These are phyloP conservation scores for Aspergillus fischeri DNA, from an alignment of 2,329 filamentous ascomycete genomes.

Conservation along the genomic window DNA sequence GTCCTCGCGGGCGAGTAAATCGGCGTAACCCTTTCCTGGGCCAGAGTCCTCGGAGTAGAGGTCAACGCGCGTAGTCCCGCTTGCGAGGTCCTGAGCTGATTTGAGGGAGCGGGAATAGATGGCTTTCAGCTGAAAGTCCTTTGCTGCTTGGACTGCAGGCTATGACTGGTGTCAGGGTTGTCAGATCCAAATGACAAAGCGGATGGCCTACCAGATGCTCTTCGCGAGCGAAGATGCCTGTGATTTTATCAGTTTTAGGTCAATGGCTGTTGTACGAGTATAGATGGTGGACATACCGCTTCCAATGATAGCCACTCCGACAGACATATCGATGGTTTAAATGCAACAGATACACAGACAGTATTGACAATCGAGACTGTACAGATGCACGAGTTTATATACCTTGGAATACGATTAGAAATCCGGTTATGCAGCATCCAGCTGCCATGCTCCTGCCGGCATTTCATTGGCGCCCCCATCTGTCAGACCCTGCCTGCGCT, in stretches of 20 bases:
- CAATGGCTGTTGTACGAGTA: not conserved
- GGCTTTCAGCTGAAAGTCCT: slow-evolving; percentile 48
- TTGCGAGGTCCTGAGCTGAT: slow-evolving; percentile 47
- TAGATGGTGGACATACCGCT: slow-evolving; percentile 35
- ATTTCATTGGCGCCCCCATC: too few species aligned
- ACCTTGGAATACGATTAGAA: not conserved
- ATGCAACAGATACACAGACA: not conserved
- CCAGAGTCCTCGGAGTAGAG: slow-evolving; percentile 55
- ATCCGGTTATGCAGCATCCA: not conserved
- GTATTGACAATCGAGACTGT: not conserved
- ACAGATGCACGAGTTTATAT: not conserved
- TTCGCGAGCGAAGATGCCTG: slow-evolving; percentile 55
- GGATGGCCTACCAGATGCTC: slow-evolving; percentile 46
- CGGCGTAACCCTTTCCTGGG: slow-evolving; percentile 41
- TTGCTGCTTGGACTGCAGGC: slow-evolving; percentile 49
- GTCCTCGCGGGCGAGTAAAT: slow-evolving; percentile 47
- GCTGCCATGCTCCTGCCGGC: too few species aligned
- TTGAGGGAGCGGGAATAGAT: slow-evolving; percentile 56
- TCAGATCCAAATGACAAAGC: not conserved
- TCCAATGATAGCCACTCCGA: slow-evolving; percentile 52
- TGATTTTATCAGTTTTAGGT: slow-evolving; percentile 1
- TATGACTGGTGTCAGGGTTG: slow-evolving; percentile 17
- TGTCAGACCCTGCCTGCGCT: too few species aligned
- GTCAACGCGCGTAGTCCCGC: slow-evolving; percentile 37
- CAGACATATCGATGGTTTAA: slow-evolving; percentile 24